These are phyloP conservation scores for Coriolopsis trogii DNA, from an alignment of 1,284 basidiomycete species.

Conservation along the genomic window DNA sequence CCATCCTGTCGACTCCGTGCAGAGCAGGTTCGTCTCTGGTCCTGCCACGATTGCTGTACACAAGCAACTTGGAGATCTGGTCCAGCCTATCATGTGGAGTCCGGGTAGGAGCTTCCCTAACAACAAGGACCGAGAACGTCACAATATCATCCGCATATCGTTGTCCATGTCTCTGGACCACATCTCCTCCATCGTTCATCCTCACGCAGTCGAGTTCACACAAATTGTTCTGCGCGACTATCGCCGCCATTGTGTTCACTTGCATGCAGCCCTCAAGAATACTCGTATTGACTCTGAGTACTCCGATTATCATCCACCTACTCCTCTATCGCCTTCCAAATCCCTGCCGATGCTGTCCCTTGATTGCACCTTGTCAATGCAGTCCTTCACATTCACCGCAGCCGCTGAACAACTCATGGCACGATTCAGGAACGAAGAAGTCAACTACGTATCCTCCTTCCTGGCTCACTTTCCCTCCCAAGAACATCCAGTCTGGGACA, in stretches of 20 bases:
- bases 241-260: slow-evolving; percentile 25
- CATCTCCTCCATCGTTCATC: slow-evolving; percentile 53
- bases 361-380: slow-evolving; percentile 28
- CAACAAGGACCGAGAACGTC: slow-evolving; percentile 26
- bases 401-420: slow-evolving; percentile 52
- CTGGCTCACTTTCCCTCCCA: slow-evolving; percentile 38
- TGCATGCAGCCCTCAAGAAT: slow-evolving; percentile 3
- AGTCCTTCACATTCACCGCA: slow-evolving; percentile 51
- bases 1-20: slow-evolving; percentile 12
- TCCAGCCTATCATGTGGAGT: slow-evolving; percentile 16
- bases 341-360: slow-evolving; percentile 16
- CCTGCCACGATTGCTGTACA: slow-evolving; percentile 18
- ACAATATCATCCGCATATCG: slow-evolving; percentile 40
- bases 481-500: slow-evolving; percentile 27
- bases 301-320: not conserved
- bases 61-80: slow-evolving; percentile 22
- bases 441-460: slow-evolving; percentile 45
- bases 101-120: slow-evolving; percentile 26
- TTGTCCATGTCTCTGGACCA: slow-evolving; percentile 46
- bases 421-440: slow-evolving; percentile 45
- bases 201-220: slow-evolving; percentile 64
- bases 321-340: not conserved
- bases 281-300: not conserved
- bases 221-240: slow-evolving; percentile 58
- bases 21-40: slow-evolving; percentile 26